Evolutionary conservation across 2,329 filamentous ascomycete genomes (phyloP).

Genomic region (Colletotrichum tamarilloi): DNA sequence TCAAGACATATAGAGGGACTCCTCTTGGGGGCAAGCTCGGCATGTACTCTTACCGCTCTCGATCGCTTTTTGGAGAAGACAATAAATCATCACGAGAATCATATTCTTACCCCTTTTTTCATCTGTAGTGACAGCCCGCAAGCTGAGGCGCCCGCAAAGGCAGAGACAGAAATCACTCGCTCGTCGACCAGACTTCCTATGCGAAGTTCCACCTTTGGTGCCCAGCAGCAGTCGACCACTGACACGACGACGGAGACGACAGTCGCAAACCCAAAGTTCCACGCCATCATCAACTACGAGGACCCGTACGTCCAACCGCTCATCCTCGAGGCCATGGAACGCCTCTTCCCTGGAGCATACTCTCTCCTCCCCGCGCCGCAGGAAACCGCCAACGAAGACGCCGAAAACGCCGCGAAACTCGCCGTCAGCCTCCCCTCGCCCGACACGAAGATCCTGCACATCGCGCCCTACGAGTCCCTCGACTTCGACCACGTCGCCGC

Average conservation of each 20-base stretch:
- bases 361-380: slow-evolving; percentile 65
- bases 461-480: slow-evolving; percentile 86
- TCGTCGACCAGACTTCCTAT: slow-evolving; percentile 17
- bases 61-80: neutral
- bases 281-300: slow-evolving; percentile 85
- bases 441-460: slow-evolving; percentile 73
- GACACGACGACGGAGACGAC: neutral
- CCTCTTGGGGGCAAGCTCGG: slow-evolving; percentile 3
- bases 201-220: neutral
- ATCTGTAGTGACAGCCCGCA: slow-evolving; percentile 22
- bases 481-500: slow-evolving; percentile 81
- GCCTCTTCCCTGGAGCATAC: slow-evolving; percentile 65
- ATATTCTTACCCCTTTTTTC: slow-evolving; percentile 26
- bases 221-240: slow-evolving; percentile 53
- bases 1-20: slow-evolving; percentile 19
- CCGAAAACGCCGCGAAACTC: slow-evolving; percentile 46
- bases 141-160: neutral
- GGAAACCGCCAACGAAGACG: slow-evolving; percentile 39
- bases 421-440: slow-evolving; percentile 47
- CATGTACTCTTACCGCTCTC: slow-evolving; percentile 34
- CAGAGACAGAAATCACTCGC: slow-evolving; percentile 4
- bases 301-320: slow-evolving; percentile 91
- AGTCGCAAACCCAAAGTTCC: slow-evolving; percentile 43
- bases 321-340: slow-evolving; percentile 77
- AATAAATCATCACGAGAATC: slow-evolving; percentile 16